Evolutionary conservation across 768 basidiomycete species (phyloP).

Genomic region (Tricholoma flavovirens): DNA sequence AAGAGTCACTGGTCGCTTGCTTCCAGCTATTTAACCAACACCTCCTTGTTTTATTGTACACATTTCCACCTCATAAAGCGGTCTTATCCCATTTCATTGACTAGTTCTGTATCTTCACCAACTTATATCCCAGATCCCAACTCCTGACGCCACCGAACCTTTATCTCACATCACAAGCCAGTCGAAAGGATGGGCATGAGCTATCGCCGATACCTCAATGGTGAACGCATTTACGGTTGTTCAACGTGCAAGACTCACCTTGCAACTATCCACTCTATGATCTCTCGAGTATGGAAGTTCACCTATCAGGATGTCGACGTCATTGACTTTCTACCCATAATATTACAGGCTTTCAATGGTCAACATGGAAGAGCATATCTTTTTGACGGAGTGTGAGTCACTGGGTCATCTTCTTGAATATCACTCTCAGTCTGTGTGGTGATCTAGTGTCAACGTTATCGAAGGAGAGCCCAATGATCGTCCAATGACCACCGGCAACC

Average conservation of each 20-base stretch:
- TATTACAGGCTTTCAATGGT: slow-evolving; percentile 83
- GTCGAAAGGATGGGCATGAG: slow-evolving; percentile 82
- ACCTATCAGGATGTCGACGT: slow-evolving; percentile 2
- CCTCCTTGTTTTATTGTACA: background rate
- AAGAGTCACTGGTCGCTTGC: background rate
- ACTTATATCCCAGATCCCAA: background rate
- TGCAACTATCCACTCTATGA: slow-evolving; percentile 86
- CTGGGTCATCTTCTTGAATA: background rate
- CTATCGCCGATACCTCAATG: slow-evolving; percentile 81
- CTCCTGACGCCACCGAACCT: background rate
- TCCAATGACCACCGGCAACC: slow-evolving; percentile 94
- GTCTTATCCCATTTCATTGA: background rate
- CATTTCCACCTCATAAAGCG: background rate
- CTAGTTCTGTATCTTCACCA: background rate
- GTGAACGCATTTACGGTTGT: slow-evolving; percentile 85
- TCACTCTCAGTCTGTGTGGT: slow-evolving; percentile 9
- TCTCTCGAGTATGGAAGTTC: slow-evolving; percentile 63
- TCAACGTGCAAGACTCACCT: slow-evolving; percentile 84
- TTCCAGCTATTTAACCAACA: background rate
- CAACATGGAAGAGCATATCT: slow-evolving; percentile 95
- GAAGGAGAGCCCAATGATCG: slow-evolving; percentile 89
- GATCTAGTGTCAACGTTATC: slow-evolving; percentile 77
- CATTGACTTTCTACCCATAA: slow-evolving; percentile 11
- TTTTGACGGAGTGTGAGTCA: slow-evolving; percentile 85
- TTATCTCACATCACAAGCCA: background rate